These are phyloP conservation scores for Pythium insidiosum DNA, from an alignment of 352 stramenopile species.

Conservation along the genomic window DNA sequence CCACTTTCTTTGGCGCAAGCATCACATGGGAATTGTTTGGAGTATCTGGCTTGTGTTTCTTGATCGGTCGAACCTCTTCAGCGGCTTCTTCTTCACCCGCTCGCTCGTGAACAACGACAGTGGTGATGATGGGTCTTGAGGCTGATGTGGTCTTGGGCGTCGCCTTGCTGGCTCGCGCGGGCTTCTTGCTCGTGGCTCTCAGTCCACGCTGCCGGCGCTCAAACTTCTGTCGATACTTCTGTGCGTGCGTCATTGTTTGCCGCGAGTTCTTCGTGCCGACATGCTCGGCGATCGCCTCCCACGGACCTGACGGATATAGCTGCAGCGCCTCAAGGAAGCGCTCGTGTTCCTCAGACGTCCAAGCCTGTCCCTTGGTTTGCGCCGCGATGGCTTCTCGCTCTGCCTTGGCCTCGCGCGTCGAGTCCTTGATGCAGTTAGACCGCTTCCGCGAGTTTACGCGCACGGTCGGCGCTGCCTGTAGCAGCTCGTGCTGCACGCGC, in stretches of 20 bases:
- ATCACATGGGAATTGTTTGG: not conserved
- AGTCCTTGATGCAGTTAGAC: constrained; percentile 7
- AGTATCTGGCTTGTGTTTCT: constrained; percentile 2
- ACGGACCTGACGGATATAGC: constrained; percentile 20
- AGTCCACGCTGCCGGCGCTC: constrained; percentile 24
- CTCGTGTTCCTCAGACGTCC: constrained; percentile 23
- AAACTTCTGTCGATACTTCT: constrained; percentile 39
- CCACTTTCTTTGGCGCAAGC: not conserved
- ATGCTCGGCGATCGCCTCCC: constrained; percentile 19
- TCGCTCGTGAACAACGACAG: too few relatives aligned
- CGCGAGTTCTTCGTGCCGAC: constrained; percentile 25
- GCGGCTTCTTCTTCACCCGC: not conserved
- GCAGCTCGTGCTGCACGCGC: constrained; percentile 20
- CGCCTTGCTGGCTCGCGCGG: constrained; percentile 2
- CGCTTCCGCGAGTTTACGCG: constrained; percentile 8
- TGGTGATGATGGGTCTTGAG: too few relatives aligned
- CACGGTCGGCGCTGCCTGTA: constrained; percentile 3
- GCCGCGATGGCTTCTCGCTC: constrained; percentile 13
- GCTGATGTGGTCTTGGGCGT: too few relatives aligned
- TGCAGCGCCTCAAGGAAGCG: constrained; percentile 23
- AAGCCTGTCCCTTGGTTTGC: constrained; percentile 13
- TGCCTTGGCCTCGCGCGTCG: not conserved
- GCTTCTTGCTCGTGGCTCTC: constrained; percentile 3
- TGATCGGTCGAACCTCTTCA: constrained; percentile 1
- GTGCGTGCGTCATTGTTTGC: too few relatives aligned